Conservation (phyloP, 2,329 filamentous ascomycete species). For the Arachnomyces sp. region DNA sequence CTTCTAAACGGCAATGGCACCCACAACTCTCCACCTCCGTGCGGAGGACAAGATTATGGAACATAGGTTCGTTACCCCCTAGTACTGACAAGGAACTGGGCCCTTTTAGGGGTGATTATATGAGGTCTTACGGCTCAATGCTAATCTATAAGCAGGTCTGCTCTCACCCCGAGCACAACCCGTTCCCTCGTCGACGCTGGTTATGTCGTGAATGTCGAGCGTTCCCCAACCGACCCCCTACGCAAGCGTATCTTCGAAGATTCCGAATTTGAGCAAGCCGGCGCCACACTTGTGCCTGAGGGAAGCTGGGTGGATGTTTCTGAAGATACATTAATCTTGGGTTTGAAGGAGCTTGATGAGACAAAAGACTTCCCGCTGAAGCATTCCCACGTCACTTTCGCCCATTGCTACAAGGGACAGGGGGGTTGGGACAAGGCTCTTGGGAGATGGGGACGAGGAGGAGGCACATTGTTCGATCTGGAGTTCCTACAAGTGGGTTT, state of each 20-base stretch:
- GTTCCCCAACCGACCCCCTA: slow-evolving; percentile 17
- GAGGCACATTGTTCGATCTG: slow-evolving; percentile 17
- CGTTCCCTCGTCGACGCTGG: slow-evolving; percentile 34
- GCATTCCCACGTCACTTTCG: slow-evolving; percentile 19
- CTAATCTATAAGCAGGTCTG: slow-evolving; percentile 10
- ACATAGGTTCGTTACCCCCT: slow-evolving; percentile 11
- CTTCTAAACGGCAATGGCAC: too few relatives aligned
- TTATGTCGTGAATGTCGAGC: slow-evolving; percentile 33
- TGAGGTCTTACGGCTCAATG: too few relatives aligned
- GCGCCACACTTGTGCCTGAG: slow-evolving; percentile 31
- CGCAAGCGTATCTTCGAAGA: slow-evolving; percentile 30
- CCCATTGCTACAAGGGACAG: slow-evolving; percentile 19
- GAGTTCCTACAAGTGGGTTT: slow-evolving; percentile 16
- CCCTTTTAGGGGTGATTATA: too few relatives aligned
- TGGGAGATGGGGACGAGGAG: slow-evolving; percentile 15
- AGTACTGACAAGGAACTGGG: too few relatives aligned
- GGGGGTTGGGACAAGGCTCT: slow-evolving; percentile 17
- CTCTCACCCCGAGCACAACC: slow-evolving; percentile 26
- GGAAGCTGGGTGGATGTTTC: slow-evolving; percentile 34
- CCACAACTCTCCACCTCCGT: slow-evolving; percentile 13
- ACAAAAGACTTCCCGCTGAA: slow-evolving; percentile 14
- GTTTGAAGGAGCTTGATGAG: slow-evolving; percentile 18
- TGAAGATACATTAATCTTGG: slow-evolving; percentile 15
- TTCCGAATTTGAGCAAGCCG: slow-evolving; percentile 32
- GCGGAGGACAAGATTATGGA: slow-evolving; percentile 17